phyloP scores from a whole-genome alignment of 2,329 filamentous ascomycete species.

The Hymenoscyphus salicellus region DNA sequence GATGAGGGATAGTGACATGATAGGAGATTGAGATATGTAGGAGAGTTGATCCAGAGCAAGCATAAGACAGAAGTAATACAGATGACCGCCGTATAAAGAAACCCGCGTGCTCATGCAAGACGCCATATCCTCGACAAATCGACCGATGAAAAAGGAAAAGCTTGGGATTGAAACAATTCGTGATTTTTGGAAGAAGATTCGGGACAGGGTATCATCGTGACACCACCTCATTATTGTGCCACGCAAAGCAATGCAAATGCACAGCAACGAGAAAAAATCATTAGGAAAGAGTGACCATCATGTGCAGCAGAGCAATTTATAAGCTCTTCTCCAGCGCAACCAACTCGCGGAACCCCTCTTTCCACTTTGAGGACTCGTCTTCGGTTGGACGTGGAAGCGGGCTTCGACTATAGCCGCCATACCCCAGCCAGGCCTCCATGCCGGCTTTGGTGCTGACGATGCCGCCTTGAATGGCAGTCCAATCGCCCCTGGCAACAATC shows the following conservation, averaged over 20 bases:
- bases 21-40: background rate
- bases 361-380: slow-evolving; percentile 51
- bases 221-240: slow-evolving; percentile 1
- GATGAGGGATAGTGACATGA: background rate
- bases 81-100: background rate
- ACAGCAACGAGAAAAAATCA: background rate
- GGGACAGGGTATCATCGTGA: slow-evolving; percentile 8
- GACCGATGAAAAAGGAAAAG: background rate
- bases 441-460: slow-evolving; percentile 68
- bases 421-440: slow-evolving; percentile 59
- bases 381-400: slow-evolving; percentile 51
- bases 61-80: background rate
- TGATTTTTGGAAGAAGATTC: background rate
- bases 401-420: slow-evolving; percentile 53
- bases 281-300: background rate
- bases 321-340: slow-evolving; percentile 48
- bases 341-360: slow-evolving; percentile 54
- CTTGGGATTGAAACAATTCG: background rate
- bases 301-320: slow-evolving; percentile 11
- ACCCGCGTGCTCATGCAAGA: background rate
- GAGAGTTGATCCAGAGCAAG: background rate
- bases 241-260: slow-evolving; percentile 6
- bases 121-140: background rate
- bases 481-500: slow-evolving; percentile 64
- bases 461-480: slow-evolving; percentile 66